Conservation (phyloP, 495 filamentous ascomycete species). For the Penicillium coffeae region DNA sequence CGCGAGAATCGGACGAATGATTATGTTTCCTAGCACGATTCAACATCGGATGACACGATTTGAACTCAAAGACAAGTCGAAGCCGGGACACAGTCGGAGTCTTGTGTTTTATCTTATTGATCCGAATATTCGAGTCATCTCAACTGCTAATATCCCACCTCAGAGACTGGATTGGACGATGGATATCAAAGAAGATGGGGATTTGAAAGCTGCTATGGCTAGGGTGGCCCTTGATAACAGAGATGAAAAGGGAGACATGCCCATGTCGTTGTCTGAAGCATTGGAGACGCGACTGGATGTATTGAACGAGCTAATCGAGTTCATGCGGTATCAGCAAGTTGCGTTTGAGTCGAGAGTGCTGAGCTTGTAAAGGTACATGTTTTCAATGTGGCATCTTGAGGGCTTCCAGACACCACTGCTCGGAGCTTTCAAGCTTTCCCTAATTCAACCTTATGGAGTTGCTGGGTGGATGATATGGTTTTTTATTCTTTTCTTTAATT, state of each 20-base stretch:
- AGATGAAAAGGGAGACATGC: slow-evolving; percentile 27
- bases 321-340: slow-evolving; percentile 32
- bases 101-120: slow-evolving; percentile 54
- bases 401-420: not conserved
- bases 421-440: slow-evolving; percentile 1
- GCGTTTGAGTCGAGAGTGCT: slow-evolving; percentile 31
- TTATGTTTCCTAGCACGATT: slow-evolving; percentile 35
- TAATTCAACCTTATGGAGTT: too few relatives aligned
- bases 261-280: slow-evolving; percentile 33
- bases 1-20: slow-evolving; percentile 14
- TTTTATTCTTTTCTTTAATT: not conserved
- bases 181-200: slow-evolving; percentile 8
- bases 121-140: slow-evolving; percentile 50
- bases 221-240: slow-evolving; percentile 28
- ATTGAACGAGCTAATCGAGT: slow-evolving; percentile 26
- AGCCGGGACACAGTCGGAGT: slow-evolving; percentile 44
- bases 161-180: slow-evolving; percentile 42
- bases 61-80: slow-evolving; percentile 42
- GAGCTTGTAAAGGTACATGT: slow-evolving; percentile 10
- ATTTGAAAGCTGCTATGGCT: slow-evolving; percentile 13
- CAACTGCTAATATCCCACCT: slow-evolving; percentile 54
- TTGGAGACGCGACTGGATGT: slow-evolving; percentile 21
- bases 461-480: too few relatives aligned
- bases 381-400: too few relatives aligned
- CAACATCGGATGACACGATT: slow-evolving; percentile 49